A percentile compares a stretch with the other conserved stretches of the same genome.
Conservation (phyloP, 1,284 basidiomycete genomes). For the Trametes versicolor region DNA sequence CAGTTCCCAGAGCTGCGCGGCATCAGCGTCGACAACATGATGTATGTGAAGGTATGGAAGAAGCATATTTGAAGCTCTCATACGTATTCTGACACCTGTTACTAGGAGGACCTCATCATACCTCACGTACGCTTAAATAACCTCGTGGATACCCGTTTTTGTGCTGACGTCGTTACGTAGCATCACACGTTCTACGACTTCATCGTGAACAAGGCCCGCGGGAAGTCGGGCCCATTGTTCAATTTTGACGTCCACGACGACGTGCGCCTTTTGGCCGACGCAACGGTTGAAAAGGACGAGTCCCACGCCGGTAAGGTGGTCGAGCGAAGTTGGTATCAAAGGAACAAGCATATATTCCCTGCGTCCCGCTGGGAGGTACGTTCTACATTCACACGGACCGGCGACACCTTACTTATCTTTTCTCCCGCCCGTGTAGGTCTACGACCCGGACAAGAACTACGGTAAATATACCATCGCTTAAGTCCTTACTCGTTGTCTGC, state of each 20-base stretch:
- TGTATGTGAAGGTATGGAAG: conserved; percentile 92
- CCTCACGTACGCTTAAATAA: conserved; percentile 74
- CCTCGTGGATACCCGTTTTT: background rate
- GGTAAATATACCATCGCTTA: conserved; percentile 87
- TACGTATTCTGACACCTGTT: conserved; percentile 16
- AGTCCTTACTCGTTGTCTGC: conserved; percentile 14
- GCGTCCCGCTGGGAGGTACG: conserved; percentile 93
- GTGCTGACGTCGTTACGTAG: conserved; percentile 52
- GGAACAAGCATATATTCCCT: conserved; percentile 98
- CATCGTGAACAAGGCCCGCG: conserved; percentile 97
- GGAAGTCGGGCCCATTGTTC: conserved; percentile 98
- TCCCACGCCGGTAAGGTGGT: conserved; percentile 99
- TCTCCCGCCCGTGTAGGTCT: conserved; percentile 62
- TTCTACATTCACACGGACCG: conserved; percentile 16
- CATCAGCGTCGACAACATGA: conserved; percentile 93
- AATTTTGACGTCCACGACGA: conserved; percentile 99
- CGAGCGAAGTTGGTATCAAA: conserved; percentile 94
- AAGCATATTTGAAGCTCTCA: background rate
- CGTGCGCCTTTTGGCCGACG: conserved; percentile 94
- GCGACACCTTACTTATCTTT: background rate
- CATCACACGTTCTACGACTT: conserved; percentile 99
- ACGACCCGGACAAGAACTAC: conserved; percentile 92
- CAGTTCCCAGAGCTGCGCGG: conserved; percentile 94
- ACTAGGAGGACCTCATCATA: conserved; percentile 93
- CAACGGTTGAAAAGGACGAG: conserved; percentile 97